Evolutionary conservation across 2,329 filamentous ascomycete species (phyloP), one percentile per base, ranked within the genome.

Genomic region (Pyrenophora teres): DNA sequence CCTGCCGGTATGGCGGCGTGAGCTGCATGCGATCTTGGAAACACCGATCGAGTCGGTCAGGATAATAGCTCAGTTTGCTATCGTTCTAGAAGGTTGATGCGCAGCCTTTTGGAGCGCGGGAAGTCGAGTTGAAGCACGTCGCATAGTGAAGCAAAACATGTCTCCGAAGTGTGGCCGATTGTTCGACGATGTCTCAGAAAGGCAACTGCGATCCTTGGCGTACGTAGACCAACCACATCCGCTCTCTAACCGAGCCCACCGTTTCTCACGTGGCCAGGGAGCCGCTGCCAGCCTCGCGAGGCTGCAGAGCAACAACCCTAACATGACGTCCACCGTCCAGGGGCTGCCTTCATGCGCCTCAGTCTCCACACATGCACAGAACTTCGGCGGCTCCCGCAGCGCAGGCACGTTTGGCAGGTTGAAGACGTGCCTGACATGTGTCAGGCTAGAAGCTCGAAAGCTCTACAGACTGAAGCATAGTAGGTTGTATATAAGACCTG

Each of bases 401-500:
- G 39, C 43, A 35, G 23, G 32, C 31, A 47, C 41, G 46, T 47
- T 49, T 62, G 56, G 58, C 52, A 54, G 46, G 41, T 25, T 51
- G 44, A 44, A 37, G 27, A 30, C 30, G 46, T 43, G 46, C 49
- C 49, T 62, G 56, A 59, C 52, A 51, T 45, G 43, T 60, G 57
- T 56, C 54, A 62, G 38, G 36, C 49, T 48, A 48, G 42, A 51
- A 43, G 45, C 50, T 50, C 50, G 40, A 53, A 51, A 43, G 45
- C 50, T 50, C 50, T 42, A 53, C 32, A 41, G 10, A 30, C 27
- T 30, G 27, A 30, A 30, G 50, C 52, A 62, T 57, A 45, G 44
- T 37, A 54, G 46, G 23, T 15, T 59, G 59, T 64, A 68, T 71
- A 69, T 70, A 71, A 69, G 57, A 18, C 47, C 33, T 41, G 58